Evolutionary conservation across 345 rosid species (phyloP).

Genomic region (Syzygium aqueum): DNA sequence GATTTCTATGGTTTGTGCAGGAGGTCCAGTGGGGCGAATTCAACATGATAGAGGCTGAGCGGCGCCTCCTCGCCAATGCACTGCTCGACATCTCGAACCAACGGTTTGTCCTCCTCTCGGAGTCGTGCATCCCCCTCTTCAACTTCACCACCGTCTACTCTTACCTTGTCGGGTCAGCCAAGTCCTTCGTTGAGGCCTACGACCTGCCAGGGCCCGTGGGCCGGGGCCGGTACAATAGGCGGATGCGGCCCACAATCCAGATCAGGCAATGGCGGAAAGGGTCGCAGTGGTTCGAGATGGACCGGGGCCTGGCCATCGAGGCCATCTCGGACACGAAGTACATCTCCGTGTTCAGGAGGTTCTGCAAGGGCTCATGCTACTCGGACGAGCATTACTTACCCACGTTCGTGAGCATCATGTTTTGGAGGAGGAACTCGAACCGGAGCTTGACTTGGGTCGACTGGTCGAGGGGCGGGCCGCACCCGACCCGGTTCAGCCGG

Average conservation of each 20-base stretch:
- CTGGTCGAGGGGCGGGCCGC: conserved; percentile 78
- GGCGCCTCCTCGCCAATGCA: conserved; percentile 74
- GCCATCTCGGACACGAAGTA: conserved; percentile 51
- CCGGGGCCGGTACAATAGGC: conserved; percentile 50
- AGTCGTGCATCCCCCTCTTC: conserved; percentile 75
- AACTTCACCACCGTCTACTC: conserved; percentile 61
- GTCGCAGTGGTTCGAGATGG: conserved; percentile 83
- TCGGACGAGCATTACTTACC: conserved; percentile 79
- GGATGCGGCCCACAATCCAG: conserved; percentile 38
- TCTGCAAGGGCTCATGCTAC: conserved; percentile 41
- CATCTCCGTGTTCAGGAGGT: conserved; percentile 22
- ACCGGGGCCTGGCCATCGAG: conserved; percentile 51
- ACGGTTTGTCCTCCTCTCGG: conserved; percentile 79
- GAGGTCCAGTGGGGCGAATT: conserved; percentile 61
- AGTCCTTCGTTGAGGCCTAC: conserved; percentile 37
- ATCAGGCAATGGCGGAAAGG: conserved; percentile 70
- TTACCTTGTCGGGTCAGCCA: conserved; percentile 40
- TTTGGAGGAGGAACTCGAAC: conserved; percentile 38
- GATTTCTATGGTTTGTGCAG: conserved; percentile 7
- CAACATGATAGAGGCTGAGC: conserved; percentile 73
- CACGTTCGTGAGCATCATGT: conserved; percentile 40
- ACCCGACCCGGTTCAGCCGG: conserved; percentile 42
- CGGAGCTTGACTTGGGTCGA: conserved; percentile 67
- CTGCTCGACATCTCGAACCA: conserved; percentile 53
- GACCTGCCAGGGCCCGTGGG: conserved; percentile 48